These are phyloP conservation scores for Ceratocystis lukuohia DNA, from an alignment of 2,329 filamentous ascomycete species.

Conservation along the genomic window DNA sequence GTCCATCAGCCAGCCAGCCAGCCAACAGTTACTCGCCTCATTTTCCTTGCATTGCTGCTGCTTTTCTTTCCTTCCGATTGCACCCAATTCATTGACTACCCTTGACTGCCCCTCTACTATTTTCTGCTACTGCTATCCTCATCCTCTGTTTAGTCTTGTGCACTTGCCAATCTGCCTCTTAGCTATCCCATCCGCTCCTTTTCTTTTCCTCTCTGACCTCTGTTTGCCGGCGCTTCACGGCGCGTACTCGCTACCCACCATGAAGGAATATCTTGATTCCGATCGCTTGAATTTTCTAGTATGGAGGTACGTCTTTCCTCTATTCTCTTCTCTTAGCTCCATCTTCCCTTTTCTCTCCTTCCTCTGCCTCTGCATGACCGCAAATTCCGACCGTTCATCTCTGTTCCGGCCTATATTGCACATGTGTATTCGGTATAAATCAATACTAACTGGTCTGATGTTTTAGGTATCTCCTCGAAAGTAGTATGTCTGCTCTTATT, in stretches of 20 bases:
- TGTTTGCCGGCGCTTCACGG: constrained; percentile 4
- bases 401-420: background rate
- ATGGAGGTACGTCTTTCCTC: constrained; percentile 45
- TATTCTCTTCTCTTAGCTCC: constrained; percentile 17
- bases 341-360: constrained; percentile 4
- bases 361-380: background rate
- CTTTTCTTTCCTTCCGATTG: background rate
- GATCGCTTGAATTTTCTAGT: constrained; percentile 57
- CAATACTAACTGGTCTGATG: constrained; percentile 20
- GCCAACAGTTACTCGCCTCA: background rate
- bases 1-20: background rate
- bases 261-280: constrained; percentile 53
- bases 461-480: constrained; percentile 46
- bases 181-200: background rate
- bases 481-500: constrained; percentile 37
- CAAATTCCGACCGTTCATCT: background rate
- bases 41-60: background rate
- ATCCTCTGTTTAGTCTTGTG: too few species aligned
- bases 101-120: background rate
- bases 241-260: constrained; percentile 26
- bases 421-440: background rate
- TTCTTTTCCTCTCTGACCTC: constrained; percentile 5
- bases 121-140: too few species aligned
- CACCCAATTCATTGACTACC: background rate
- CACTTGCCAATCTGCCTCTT: background rate